phyloP scores from a whole-genome alignment of 192 early-diverging fungal species.

The Entomortierella parvispora region DNA sequence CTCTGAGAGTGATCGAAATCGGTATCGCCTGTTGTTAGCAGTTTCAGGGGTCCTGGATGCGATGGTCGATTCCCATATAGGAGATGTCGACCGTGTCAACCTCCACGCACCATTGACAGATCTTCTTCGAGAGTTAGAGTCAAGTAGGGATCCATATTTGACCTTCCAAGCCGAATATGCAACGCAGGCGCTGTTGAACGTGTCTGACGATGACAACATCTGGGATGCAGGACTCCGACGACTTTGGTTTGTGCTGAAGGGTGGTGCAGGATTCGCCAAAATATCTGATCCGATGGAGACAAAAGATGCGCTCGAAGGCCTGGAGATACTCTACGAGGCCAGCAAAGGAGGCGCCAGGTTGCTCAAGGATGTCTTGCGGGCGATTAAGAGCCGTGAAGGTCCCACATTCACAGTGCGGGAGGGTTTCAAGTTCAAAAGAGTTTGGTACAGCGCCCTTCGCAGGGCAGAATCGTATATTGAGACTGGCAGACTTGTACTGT shows the following conservation, averaged over 20 bases:
- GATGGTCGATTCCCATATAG: neutral
- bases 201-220: conserved; percentile 3
- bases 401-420: conserved; percentile 1
- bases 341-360: neutral
- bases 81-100: conserved; percentile 1
- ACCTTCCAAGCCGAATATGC: conserved; percentile 8
- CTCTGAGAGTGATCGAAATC: neutral
- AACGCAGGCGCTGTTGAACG: conserved; percentile 5
- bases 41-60: conserved; percentile 6
- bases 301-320: conserved; percentile 2
- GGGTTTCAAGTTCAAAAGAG: conserved; percentile 7
- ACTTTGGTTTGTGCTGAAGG: neutral
- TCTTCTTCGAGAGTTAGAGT: neutral
- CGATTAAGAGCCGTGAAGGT: neutral
- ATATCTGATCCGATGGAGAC: neutral
- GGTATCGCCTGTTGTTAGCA: neutral
- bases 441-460: conserved; percentile 4
- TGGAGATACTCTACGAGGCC: neutral
- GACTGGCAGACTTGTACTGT: neutral
- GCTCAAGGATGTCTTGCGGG: neutral
- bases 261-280: conserved; percentile 6
- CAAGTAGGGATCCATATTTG: neutral
- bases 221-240: conserved; percentile 5
- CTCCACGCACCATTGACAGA: conserved; percentile 8
- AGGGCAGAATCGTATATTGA: conserved; percentile 5